phyloP scores from a whole-genome alignment of 1,284 basidiomycete genomes.

The Malassezia restricta region DNA sequence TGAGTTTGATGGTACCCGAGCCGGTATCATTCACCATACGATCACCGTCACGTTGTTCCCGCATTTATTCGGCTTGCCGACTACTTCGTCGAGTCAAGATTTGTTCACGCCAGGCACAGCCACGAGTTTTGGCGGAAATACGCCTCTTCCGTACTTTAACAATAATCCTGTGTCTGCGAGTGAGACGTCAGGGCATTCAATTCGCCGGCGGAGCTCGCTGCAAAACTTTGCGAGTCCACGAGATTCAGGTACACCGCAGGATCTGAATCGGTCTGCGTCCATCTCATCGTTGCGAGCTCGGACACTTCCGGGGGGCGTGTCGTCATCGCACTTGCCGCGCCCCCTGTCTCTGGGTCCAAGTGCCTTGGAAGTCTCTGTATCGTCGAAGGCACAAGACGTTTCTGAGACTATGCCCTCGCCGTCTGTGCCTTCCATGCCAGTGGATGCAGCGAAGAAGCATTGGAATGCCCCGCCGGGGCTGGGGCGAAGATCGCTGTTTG shows the following conservation, averaged over 20 bases:
- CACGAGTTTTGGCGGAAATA: slow-evolving; percentile 17
- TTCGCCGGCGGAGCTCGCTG: neutral
- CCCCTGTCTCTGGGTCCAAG: neutral
- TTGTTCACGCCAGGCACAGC: neutral
- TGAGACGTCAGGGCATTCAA: neutral
- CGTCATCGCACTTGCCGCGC: neutral
- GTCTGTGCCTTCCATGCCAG: slow-evolving; percentile 27
- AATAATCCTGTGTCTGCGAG: slow-evolving; percentile 18
- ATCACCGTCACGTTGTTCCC: slow-evolving; percentile 41
- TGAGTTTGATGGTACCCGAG: slow-evolving; percentile 44
- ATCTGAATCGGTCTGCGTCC: neutral
- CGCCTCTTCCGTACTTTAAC: slow-evolving; percentile 36
- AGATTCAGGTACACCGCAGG: neutral
- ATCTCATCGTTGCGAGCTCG: neutral
- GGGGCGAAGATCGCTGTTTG: slow-evolving; percentile 29
- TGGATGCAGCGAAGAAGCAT: slow-evolving; percentile 34
- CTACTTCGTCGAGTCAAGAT: neutral
- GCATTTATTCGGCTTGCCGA: slow-evolving; percentile 24
- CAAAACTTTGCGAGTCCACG: neutral
- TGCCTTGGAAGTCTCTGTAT: neutral
- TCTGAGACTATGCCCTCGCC: neutral
- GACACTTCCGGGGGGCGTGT: neutral
- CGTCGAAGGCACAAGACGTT: neutral
- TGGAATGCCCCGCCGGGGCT: slow-evolving; percentile 34
- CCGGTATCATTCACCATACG: slow-evolving; percentile 46